Base-by-base conservation (phyloP, 306 rosid genomes). In the Begonia masoniana region DNA sequence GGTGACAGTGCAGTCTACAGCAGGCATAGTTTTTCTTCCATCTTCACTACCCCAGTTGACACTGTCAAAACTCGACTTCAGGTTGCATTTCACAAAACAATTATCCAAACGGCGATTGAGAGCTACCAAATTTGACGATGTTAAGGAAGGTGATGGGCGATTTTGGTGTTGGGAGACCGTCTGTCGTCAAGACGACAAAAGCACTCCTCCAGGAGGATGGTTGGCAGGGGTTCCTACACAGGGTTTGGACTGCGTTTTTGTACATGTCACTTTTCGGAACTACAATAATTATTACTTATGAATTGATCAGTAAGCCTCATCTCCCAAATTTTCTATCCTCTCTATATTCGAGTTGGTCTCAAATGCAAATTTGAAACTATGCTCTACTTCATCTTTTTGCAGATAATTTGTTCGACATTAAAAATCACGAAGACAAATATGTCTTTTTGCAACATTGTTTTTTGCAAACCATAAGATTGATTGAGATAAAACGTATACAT, bases 261-360 rank as follows among this genome's bases (percentile, higher is more conserved):
- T 81, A 88, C 42, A 83, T 87, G 94, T 76, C 96, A 52, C 82
- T 87, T 46, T 87, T 83, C 52, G 92, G 94, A 71, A 83, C 96
- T 5, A 81, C 92, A 4, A 83, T 83, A 94, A 83, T 87, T 17
- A 85, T 87, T 58, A 87, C 96, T 47, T 87, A 87, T 48, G 96
- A 87, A 79, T 65, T 87, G 46, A 81, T 87, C 64, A 83, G 96
- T 87, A 78, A 61, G 94, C 64, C 24, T 2, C 24, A 21, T 21
- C 24, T 21, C 24, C 24, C 24, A 21, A 21, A 21, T 2, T 21
- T 21, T 21, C 24, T 21, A 21, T 21, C 24, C 2, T 21, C 2
- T 21, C 24, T 21, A 21, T 2, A 21, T 21, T 21, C 0, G 24
- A 21, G 24, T 21, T 21, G 24, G 24, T 21, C 24, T 21, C 24